These are phyloP conservation scores for Ophioceras dolichostomum DNA, from an alignment of 2,329 filamentous ascomycete species.

Conservation along the genomic window DNA sequence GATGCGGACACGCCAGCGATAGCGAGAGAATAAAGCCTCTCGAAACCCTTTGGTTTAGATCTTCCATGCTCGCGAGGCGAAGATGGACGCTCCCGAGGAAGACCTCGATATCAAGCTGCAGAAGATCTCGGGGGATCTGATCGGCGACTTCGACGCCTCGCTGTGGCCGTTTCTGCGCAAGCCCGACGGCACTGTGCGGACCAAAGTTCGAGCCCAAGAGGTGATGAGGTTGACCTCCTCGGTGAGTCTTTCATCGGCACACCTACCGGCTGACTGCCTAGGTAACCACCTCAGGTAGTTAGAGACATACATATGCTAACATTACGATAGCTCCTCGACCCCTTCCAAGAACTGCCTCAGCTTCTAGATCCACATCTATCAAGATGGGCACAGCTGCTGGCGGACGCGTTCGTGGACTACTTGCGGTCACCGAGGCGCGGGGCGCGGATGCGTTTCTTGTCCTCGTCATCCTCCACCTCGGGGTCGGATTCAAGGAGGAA, in stretches of 20 bases:
- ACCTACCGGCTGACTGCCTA: neutral
- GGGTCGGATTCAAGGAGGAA: slow-evolving; percentile 14
- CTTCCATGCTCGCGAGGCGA: neutral
- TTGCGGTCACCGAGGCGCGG: slow-evolving; percentile 27
- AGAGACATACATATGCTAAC: neutral
- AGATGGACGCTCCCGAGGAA: slow-evolving; percentile 48
- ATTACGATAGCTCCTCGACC: slow-evolving; percentile 48
- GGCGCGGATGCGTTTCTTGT: too few species aligned
- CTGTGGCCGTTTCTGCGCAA: slow-evolving; percentile 40
- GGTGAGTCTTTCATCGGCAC: slow-evolving; percentile 17
- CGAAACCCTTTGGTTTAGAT: too few species aligned
- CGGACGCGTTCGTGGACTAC: slow-evolving; percentile 62
- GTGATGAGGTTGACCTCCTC: slow-evolving; percentile 31
- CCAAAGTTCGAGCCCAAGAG: slow-evolving; percentile 35
- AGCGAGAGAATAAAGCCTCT: neutral
- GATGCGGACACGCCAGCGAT: too few species aligned
- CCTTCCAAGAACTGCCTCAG: slow-evolving; percentile 92
- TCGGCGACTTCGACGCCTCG: slow-evolving; percentile 43
- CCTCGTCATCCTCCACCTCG: slow-evolving; percentile 11
- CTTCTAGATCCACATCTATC: slow-evolving; percentile 77
- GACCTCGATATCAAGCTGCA: slow-evolving; percentile 52
- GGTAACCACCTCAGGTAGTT: too few species aligned
- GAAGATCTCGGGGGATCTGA: slow-evolving; percentile 44
- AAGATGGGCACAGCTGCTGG: slow-evolving; percentile 59
- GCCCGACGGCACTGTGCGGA: slow-evolving; percentile 19